Conservation (phyloP, 2,329 filamentous ascomycete genomes). For the Monilinia aucupariae region DNA sequence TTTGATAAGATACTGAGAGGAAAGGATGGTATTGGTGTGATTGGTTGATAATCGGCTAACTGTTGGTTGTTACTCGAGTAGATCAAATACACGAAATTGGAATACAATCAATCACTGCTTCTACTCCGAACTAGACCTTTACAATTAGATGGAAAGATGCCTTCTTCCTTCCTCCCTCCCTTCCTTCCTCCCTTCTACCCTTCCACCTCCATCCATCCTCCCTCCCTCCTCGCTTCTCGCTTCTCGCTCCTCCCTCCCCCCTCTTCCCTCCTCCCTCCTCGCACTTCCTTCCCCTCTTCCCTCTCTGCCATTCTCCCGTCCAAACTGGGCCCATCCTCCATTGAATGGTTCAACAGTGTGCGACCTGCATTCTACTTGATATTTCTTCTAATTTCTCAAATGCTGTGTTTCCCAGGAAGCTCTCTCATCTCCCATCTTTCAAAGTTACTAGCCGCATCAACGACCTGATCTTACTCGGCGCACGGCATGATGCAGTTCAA, state of each 20-base stretch:
- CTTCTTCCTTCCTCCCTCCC: not conserved
- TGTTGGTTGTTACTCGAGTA: conserved; percentile 8
- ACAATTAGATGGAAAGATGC: not conserved
- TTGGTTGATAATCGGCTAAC: not conserved
- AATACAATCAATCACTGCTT: conserved; percentile 4
- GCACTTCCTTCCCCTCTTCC: not conserved
- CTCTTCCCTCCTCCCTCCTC: not conserved
- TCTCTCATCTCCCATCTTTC: conserved; percentile 2
- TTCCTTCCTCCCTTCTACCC: not conserved
- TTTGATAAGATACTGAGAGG: not conserved
- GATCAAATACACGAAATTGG: conserved; percentile 13
- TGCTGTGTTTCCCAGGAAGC: conserved; percentile 7
- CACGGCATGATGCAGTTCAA: conserved; percentile 13
- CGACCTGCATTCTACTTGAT: not conserved
- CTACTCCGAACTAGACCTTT: not conserved
- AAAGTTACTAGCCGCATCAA: conserved; percentile 15
- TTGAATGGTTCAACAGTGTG: not conserved
- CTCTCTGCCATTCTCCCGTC: not conserved
- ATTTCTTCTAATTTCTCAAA: conserved; percentile 9
- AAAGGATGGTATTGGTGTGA: too few relatives aligned
- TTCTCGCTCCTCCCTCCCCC: not conserved
- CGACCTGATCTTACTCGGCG: conserved; percentile 6
- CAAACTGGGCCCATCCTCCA: not conserved
- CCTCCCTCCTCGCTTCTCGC: not conserved
- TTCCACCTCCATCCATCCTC: not conserved